Base-by-base conservation (phyloP, 2,329 filamentous ascomycete species). In the Dactylellina parvicollis region DNA sequence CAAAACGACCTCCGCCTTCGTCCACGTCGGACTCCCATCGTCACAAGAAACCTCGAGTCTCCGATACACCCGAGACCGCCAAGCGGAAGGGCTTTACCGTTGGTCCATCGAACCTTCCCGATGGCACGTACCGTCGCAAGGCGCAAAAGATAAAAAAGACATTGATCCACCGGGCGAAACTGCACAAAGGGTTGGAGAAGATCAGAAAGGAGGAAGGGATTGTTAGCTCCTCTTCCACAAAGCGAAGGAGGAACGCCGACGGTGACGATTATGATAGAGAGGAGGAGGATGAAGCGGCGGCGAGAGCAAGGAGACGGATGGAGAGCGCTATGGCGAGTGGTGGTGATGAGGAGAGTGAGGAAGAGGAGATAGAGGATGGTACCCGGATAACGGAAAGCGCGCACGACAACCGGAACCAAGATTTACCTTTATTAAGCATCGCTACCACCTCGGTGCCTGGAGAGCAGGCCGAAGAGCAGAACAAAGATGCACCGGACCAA, bases 131-230 rank as follows among this genome's bases (percentile, higher is more conserved):
- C 86, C 87, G 88, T 78, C 89, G 94, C 78, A 96, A 96, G 84
- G 85, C 87, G 40, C 78, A 94, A 91, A 94, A 94, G 81, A 95
- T 96, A 79, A 98, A 98, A 82, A 86, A 90, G 76, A 87, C 91
- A 76, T 83, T 96, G 64, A 97, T 98, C 78, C 88, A 92, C 81
- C 96, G 95, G 80, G 92, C 93, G 73, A 96, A 97, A 81, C 85
- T 96, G 75, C 95, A 94, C 82, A 96, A 96, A 81, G 87, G 90
- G 42, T 97, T 96, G 80, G 90, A 90, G 75, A 97, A 96, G 81
- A 84, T 96, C 75, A 94, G 93, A 81, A 88, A 88, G 40, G 82
- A 83, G 49, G 84, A 87, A 79, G 80, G 83, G 38, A 80, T 80
- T 38, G 77, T 79, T 36, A 77, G 77, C 26, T 74, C 76, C 76